Evolutionary conservation across 192 early-diverging fungal genomes (phyloP).

Genomic region (Podila epigama): DNA sequence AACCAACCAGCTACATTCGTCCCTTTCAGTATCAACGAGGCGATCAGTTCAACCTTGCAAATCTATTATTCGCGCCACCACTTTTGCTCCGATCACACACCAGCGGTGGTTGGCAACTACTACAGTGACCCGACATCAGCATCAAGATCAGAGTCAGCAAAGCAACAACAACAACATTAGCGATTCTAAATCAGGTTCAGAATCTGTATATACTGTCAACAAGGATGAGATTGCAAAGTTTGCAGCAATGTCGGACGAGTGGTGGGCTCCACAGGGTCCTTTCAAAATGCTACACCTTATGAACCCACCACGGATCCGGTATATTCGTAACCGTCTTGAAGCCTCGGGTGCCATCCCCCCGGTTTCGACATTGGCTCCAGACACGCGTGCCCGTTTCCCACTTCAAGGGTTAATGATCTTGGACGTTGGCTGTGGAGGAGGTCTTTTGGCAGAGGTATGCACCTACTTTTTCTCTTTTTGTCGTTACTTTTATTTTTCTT

Average conservation of each 20-base stretch:
- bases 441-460: slow-evolving; percentile 87
- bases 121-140: background rate
- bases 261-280: slow-evolving; percentile 92
- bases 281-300: slow-evolving; percentile 85
- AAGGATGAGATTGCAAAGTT: slow-evolving; percentile 81
- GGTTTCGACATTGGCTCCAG: background rate
- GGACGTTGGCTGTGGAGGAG: slow-evolving; percentile 97
- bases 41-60: no score
- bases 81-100: background rate
- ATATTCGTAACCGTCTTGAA: slow-evolving; percentile 69
- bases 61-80: no score
- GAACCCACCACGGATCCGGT: slow-evolving; percentile 76
- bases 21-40: no score
- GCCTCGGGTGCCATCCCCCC: slow-evolving; percentile 5
- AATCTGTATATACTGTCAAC: slow-evolving; percentile 57
- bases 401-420: slow-evolving; percentile 69
- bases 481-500: background rate
- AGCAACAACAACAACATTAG: no score
- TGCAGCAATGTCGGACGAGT: slow-evolving; percentile 70
- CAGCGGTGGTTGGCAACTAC: no score
- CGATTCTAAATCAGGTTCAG: background rate
- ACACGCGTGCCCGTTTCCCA: slow-evolving; percentile 40
- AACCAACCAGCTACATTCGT: no score
- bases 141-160: background rate
- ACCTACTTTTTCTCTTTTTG: background rate